Conservation (phyloP, 768 basidiomycete species). For the Mycena crocata region DNA sequence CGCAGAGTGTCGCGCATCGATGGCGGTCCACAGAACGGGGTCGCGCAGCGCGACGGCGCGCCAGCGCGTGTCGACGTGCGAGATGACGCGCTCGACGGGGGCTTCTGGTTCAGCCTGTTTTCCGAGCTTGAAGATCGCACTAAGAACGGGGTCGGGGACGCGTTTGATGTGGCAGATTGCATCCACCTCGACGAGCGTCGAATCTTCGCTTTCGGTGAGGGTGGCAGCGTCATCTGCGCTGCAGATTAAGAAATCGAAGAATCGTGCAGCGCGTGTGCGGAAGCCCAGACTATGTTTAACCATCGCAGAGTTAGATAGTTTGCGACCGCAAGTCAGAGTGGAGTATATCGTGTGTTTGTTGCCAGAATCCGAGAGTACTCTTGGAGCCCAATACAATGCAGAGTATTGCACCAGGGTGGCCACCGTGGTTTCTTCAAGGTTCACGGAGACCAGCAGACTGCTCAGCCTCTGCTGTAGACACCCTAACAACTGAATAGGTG, state of each 20-base stretch:
- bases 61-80: constrained; percentile 50
- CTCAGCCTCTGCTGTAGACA: neutral
- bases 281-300: neutral
- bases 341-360: too few species aligned
- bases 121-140: constrained; percentile 10
- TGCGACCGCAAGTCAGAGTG: too few species aligned
- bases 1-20: constrained; percentile 43
- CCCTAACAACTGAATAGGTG: too few species aligned
- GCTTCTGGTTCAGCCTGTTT: neutral
- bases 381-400: neutral
- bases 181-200: constrained; percentile 21
- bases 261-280: neutral
- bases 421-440: neutral
- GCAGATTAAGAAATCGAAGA: constrained; percentile 1
- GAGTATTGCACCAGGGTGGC: neutral
- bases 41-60: constrained; percentile 47
- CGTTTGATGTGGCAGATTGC: constrained; percentile 24
- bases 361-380: too few species aligned
- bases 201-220: neutral
- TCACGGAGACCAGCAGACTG: neutral
- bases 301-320: neutral
- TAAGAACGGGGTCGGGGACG: constrained; percentile 20
- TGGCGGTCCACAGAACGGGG: constrained; percentile 50
- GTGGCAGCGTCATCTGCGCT: neutral
- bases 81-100: constrained; percentile 34